Percentiles rank a stretch among this genome's conserved stretches.
phyloP scores from a whole-genome alignment of 2,329 filamentous ascomycete species.

The Fusarium bulbicola region DNA sequence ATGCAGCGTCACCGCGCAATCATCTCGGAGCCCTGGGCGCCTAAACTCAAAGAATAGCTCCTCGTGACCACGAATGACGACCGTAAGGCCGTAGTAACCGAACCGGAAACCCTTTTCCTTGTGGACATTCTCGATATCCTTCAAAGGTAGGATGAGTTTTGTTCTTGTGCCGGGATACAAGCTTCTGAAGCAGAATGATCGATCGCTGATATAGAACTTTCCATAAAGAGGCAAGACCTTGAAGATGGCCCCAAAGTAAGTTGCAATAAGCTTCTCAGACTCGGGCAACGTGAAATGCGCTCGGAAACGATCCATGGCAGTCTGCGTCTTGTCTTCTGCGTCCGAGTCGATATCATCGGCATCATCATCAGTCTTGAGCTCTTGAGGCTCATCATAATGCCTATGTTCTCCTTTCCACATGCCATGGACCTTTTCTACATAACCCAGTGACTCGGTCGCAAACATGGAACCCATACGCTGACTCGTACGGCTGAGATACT shows the following conservation, averaged over 20 bases:
- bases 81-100: constrained; percentile 87
- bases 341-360: constrained; percentile 60
- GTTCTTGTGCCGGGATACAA: constrained; percentile 88
- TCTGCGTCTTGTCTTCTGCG: constrained; percentile 71
- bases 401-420: constrained; percentile 94
- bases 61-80: constrained; percentile 94
- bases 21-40: constrained; percentile 80
- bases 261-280: constrained; percentile 83
- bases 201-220: constrained; percentile 93
- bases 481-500: constrained; percentile 81
- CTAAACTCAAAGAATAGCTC: constrained; percentile 97
- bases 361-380: constrained; percentile 60
- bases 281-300: constrained; percentile 89
- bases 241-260: constrained; percentile 92
- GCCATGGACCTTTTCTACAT: constrained; percentile 94
- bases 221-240: constrained; percentile 91
- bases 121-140: constrained; percentile 90
- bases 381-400: constrained; percentile 78
- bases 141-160: constrained; percentile 89
- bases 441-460: constrained; percentile 92
- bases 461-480: constrained; percentile 84
- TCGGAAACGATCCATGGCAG: constrained; percentile 83
- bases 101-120: constrained; percentile 96
- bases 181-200: constrained; percentile 91
- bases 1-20: constrained; percentile 84